A percentile compares a stretch with the other conserved stretches of the same genome.
Conservation (phyloP, 495 filamentous ascomycete species). For the Talaromyces trachyspermus region DNA sequence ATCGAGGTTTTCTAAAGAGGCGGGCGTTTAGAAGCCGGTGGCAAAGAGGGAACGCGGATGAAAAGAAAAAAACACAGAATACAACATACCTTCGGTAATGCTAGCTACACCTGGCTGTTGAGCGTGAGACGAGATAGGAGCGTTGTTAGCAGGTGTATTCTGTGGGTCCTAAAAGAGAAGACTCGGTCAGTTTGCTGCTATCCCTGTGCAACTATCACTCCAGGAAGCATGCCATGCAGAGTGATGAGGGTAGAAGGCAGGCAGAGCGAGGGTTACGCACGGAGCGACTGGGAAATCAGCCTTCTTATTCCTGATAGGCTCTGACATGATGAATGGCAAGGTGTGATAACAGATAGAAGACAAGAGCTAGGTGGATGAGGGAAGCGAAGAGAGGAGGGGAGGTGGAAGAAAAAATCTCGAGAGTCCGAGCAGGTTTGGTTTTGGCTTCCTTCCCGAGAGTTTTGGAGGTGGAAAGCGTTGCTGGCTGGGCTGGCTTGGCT, state of each 20-base stretch:
- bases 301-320: slow-evolving; percentile 87
- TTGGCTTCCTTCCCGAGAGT: slow-evolving; percentile 17
- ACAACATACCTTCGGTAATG: slow-evolving; percentile 86
- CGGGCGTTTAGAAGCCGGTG: background rate
- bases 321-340: slow-evolving; percentile 58
- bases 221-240: background rate
- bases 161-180: slow-evolving; percentile 68
- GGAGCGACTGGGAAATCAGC: slow-evolving; percentile 72
- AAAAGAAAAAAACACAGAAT: slow-evolving; percentile 13
- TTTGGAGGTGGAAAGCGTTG: slow-evolving; percentile 36
- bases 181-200: slow-evolving; percentile 4
- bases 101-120: slow-evolving; percentile 90
- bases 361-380: slow-evolving; percentile 6
- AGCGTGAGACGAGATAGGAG: slow-evolving; percentile 95
- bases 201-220: background rate
- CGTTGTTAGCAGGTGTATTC: slow-evolving; percentile 89
- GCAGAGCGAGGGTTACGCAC: slow-evolving; percentile 46
- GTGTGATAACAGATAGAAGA: slow-evolving; percentile 6
- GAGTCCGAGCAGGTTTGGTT: slow-evolving; percentile 33
- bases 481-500: slow-evolving; percentile 25
- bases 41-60: slow-evolving; percentile 4
- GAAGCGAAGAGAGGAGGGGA: slow-evolving; percentile 18
- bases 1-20: slow-evolving; percentile 72
- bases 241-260: slow-evolving; percentile 4
- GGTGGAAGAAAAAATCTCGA: slow-evolving; percentile 19